These are phyloP conservation scores for Cylindrotheca closterium DNA, from an alignment of 108 stramenopile species.

Conservation along the genomic window DNA sequence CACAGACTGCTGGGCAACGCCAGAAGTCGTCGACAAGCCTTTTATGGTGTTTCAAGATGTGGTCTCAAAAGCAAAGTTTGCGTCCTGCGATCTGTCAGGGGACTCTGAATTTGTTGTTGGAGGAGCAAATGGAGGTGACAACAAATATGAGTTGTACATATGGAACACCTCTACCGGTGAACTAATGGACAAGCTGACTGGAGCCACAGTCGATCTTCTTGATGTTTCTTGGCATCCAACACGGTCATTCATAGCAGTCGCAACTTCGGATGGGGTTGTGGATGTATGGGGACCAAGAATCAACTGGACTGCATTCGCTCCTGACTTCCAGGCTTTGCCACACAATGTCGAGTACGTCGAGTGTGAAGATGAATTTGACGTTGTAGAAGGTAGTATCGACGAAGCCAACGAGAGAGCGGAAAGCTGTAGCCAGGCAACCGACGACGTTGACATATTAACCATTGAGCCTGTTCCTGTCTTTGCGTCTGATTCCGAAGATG, in stretches of 20 bases:
- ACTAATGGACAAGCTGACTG: constrained; percentile 75
- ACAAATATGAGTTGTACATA: constrained; percentile 58
- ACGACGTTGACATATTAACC: constrained; percentile 56
- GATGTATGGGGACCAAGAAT: constrained; percentile 78
- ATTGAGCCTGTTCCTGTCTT: constrained; percentile 60
- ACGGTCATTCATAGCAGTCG: constrained; percentile 74
- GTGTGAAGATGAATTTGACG: constrained; percentile 81
- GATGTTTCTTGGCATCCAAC: constrained; percentile 83
- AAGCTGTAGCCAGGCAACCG: constrained; percentile 38
- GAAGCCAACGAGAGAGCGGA: constrained; percentile 3
- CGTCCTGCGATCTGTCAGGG: constrained; percentile 66
- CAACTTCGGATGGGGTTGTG: constrained; percentile 73
- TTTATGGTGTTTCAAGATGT: constrained; percentile 66
- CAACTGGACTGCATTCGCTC: constrained; percentile 84
- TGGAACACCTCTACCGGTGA: constrained; percentile 78
- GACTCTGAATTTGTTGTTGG: constrained; percentile 84
- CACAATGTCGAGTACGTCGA: constrained; percentile 74
- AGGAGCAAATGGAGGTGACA: constrained; percentile 60
- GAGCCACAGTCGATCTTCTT: constrained; percentile 54
- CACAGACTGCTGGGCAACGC: constrained; percentile 46
- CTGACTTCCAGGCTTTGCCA: constrained; percentile 81
- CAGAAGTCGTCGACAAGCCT: constrained; percentile 40
- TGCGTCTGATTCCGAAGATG: constrained; percentile 74
- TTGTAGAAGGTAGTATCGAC: constrained; percentile 28
- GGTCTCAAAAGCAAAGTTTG: constrained; percentile 69